A percentile compares a stretch with the other conserved stretches of the same genome.
Conservation (phyloP, 2,329 filamentous ascomycete species). For the Aspergillus ustus region DNA sequence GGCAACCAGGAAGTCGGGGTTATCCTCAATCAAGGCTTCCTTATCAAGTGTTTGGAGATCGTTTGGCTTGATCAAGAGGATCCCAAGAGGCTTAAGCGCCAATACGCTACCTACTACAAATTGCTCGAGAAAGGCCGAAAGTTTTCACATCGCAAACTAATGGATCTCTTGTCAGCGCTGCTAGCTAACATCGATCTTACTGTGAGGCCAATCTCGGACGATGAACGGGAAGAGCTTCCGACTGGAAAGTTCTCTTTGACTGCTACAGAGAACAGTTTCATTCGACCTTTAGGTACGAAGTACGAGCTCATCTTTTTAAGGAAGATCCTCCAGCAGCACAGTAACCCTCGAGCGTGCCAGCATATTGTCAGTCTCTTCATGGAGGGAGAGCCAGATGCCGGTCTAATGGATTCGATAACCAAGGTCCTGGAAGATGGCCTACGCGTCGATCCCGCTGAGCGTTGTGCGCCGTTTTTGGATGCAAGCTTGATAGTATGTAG, state of each 20-base stretch:
- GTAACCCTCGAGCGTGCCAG: constrained; percentile 58
- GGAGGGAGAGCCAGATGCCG: constrained; percentile 56
- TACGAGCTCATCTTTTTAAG: constrained; percentile 52
- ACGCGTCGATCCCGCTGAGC: constrained; percentile 53
- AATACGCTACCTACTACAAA: constrained; percentile 55
- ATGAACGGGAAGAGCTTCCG: constrained; percentile 27
- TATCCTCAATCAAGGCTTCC: constrained; percentile 65
- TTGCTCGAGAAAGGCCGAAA: constrained; percentile 53
- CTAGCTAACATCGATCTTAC: constrained; percentile 45
- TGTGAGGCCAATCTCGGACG: constrained; percentile 31
- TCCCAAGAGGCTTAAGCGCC: constrained; percentile 54
- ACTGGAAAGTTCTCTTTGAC: constrained; percentile 42
- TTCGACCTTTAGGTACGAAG: constrained; percentile 40
- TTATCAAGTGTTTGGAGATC: constrained; percentile 63
- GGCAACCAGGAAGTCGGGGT: constrained; percentile 62
- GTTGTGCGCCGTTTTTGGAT: constrained; percentile 62
- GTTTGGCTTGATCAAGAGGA: constrained; percentile 63
- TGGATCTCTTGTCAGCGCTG: constrained; percentile 47
- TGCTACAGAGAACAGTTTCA: constrained; percentile 36
- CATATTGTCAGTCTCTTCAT: constrained; percentile 64
- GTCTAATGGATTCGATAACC: constrained; percentile 54
- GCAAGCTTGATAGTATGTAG: constrained; percentile 60
- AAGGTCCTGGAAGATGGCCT: constrained; percentile 60
- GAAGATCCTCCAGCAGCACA: constrained; percentile 68
- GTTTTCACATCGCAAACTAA: constrained; percentile 49